These are phyloP conservation scores for Marvania coccoides DNA, from an alignment of 139 green algal genomes.

Conservation along the genomic window DNA sequence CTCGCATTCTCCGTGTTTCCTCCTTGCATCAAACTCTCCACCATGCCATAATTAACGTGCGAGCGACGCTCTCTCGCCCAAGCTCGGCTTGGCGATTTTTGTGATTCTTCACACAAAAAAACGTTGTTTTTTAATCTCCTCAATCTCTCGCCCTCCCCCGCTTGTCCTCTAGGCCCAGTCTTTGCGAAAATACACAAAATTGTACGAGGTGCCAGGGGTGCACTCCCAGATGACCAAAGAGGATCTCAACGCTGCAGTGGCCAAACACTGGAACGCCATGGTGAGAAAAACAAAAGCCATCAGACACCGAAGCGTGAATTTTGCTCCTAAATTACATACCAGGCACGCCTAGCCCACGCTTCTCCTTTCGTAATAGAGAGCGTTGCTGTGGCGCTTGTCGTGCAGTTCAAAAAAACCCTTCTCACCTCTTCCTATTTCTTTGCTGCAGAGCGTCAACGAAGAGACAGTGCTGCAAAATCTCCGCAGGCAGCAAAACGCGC, in stretches of 20 bases:
- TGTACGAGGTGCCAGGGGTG: constrained; percentile 23
- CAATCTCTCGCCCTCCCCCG: background rate
- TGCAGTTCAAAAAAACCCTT: background rate
- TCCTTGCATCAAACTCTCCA: background rate
- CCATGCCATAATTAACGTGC: background rate
- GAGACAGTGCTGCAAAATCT: constrained; percentile 27
- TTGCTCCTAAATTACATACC: too few species aligned
- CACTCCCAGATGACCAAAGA: constrained; percentile 26
- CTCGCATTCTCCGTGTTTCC: background rate
- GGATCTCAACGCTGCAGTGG: constrained; percentile 17
- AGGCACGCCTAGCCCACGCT: background rate
- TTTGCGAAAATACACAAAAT: constrained; percentile 32
- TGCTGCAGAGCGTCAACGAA: constrained; percentile 20
- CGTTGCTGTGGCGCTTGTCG: too few species aligned
- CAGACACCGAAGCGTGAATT: too few species aligned
- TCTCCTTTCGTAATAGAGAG: background rate
- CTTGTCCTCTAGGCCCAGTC: constrained; percentile 8
- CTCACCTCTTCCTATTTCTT: background rate
- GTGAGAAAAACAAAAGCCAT: background rate
- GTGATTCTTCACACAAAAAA: background rate
- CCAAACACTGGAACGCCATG: constrained; percentile 25
- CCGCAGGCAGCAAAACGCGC: background rate
- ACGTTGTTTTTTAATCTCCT: background rate
- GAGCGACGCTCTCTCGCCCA: background rate
- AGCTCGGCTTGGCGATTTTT: background rate